Conservation (phyloP, 352 stramenopile genomes). For the Globisporangium abappressorium region DNA sequence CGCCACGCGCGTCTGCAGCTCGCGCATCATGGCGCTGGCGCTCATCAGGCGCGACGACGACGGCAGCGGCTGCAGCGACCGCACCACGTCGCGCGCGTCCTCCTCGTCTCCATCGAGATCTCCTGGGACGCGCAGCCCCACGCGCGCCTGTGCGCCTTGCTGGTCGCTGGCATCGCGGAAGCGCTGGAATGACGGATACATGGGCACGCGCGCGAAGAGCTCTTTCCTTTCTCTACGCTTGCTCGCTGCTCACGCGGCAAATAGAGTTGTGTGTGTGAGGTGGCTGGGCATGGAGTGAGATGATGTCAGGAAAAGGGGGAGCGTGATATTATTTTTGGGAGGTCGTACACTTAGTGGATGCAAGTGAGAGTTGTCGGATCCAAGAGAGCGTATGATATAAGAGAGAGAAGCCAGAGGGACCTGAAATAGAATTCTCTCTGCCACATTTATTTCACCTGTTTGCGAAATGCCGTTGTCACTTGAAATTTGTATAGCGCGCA, state of each 20-base stretch:
- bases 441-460: conserved; percentile 1
- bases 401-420: not conserved
- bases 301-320: not conserved
- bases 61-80: conserved; percentile 14
- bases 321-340: not conserved
- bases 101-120: not conserved
- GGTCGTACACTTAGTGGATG: not conserved
- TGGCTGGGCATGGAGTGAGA: not conserved
- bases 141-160: conserved; percentile 8
- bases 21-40: conserved; percentile 4
- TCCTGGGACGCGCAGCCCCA: not conserved
- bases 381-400: not conserved
- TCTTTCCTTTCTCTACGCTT: not conserved
- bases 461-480: too few species aligned
- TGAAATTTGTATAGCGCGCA: too few species aligned
- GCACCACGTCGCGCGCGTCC: conserved; percentile 15
- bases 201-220: not conserved
- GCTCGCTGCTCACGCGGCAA: not conserved
- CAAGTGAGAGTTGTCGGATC: not conserved
- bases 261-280: not conserved
- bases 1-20: conserved; percentile 12
- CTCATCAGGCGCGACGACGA: conserved; percentile 4
- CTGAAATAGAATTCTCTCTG: conserved; percentile 6
- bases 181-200: conserved; percentile 18
- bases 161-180: conserved; percentile 9